Evolutionary conservation across 2,329 filamentous ascomycete genomes (phyloP).

Genomic region (Colletotrichum sp.): DNA sequence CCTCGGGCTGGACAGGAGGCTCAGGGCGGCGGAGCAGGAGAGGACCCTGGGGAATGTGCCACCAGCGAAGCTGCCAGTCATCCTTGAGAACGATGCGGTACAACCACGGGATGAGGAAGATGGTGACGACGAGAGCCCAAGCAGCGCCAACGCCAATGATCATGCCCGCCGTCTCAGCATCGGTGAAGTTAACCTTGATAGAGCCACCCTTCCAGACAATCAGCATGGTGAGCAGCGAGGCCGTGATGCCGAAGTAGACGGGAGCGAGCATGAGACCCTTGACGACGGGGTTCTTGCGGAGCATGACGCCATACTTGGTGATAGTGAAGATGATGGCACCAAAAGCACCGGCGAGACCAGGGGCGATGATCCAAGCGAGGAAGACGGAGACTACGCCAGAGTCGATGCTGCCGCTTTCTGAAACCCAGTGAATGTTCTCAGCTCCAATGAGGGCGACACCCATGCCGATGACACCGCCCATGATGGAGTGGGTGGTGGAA

Average conservation of each 20-base stretch:
- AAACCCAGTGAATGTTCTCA: conserved; percentile 45
- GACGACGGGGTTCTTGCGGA: conserved; percentile 44
- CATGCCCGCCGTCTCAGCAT: conserved; percentile 46
- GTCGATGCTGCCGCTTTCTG: conserved; percentile 25
- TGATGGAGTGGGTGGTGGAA: conserved; percentile 51
- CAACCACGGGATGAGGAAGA: conserved; percentile 60
- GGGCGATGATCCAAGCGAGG: conserved; percentile 51
- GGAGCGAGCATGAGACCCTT: conserved; percentile 51
- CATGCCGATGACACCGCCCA: conserved; percentile 49
- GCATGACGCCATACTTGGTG: conserved; percentile 47
- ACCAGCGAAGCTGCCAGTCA: conserved; percentile 61
- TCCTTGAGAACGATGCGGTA: conserved; percentile 58
- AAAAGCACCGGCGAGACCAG: conserved; percentile 47
- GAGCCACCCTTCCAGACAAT: conserved; percentile 24
- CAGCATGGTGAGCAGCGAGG: conserved; percentile 29
- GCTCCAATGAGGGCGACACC: conserved; percentile 47
- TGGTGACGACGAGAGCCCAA: conserved; percentile 44
- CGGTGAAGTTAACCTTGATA: conserved; percentile 15
- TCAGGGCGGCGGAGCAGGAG: conserved; percentile 47
- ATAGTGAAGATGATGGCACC: conserved; percentile 47
- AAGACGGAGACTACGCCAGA: conserved; percentile 51
- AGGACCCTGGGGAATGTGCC: conserved; percentile 53
- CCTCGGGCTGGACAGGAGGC: conserved; percentile 38
- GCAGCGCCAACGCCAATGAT: conserved; percentile 54
- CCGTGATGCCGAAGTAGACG: conserved; percentile 62